phyloP scores from a whole-genome alignment of 768 basidiomycete genomes.

The Leccinellum rugosiceps region DNA sequence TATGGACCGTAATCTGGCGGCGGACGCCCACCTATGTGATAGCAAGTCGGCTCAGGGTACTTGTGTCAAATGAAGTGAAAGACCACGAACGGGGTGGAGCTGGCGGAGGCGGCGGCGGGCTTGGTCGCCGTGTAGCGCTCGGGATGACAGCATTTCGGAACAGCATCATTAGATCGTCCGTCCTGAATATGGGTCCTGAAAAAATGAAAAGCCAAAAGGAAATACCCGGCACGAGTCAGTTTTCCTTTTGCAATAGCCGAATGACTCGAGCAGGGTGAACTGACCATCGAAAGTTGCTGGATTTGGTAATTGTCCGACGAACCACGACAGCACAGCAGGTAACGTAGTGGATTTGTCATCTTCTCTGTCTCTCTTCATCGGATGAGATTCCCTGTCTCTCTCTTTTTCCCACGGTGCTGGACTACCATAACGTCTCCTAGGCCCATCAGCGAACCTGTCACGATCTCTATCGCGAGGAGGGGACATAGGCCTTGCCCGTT shows the following conservation, averaged over 20 bases:
- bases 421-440: slow-evolving; percentile 41
- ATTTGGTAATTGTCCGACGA: slow-evolving; percentile 76
- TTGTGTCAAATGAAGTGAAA: neutral
- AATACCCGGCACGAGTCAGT: slow-evolving; percentile 6
- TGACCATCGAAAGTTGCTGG: slow-evolving; percentile 80
- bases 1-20: slow-evolving; percentile 88
- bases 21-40: slow-evolving; percentile 55
- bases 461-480: slow-evolving; percentile 51
- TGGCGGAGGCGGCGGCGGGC: slow-evolving; percentile 53
- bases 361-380: slow-evolving; percentile 38
- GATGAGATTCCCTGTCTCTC: slow-evolving; percentile 40
- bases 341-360: slow-evolving; percentile 51
- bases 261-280: slow-evolving; percentile 22
- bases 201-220: slow-evolving; percentile 8
- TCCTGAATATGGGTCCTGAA: slow-evolving; percentile 83
- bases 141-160: slow-evolving; percentile 83
- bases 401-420: slow-evolving; percentile 43
- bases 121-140: slow-evolving; percentile 45
- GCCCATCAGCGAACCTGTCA: slow-evolving; percentile 37
- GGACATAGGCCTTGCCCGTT: slow-evolving; percentile 45
- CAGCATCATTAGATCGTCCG: slow-evolving; percentile 85
- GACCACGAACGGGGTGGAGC: slow-evolving; percentile 39
- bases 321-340: slow-evolving; percentile 71
- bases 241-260: slow-evolving; percentile 14
- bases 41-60: slow-evolving; percentile 4